Evolutionary conservation across 2,329 filamentous ascomycete genomes (phyloP), one percentile per base, ranked within the genome.

Genomic region (Penicillium sp.): DNA sequence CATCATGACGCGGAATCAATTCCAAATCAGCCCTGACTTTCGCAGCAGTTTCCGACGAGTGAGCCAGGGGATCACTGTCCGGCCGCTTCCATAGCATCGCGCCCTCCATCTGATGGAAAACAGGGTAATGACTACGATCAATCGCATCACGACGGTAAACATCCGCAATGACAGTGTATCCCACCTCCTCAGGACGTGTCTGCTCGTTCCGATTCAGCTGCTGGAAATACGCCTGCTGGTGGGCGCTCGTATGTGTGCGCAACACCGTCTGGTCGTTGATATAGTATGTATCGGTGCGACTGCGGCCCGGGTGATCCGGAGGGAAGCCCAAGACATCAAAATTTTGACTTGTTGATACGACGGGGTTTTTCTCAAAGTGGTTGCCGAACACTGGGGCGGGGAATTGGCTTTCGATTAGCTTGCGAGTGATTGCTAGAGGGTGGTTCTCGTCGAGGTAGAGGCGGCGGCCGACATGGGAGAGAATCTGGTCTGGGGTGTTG

Each of bases 91-190:
- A 99, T 53, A 92, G 88, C 65, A 89, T 84, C 9, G 93, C 93
- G 13, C 92, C 93, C 74, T 99, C 95, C 93, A 98, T 98, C 78
- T 99, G 95, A 77, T 99, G 95, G 75, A 99, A 99, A 57, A 96
- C 86, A 0, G 95, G 95, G 76, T 98, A 98, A 77, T 99, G 95
- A 66, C 89, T 95, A 55, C 90, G 86, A 76, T 99, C 95, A 69
- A 99, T 89, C 55, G 93, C 93, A 83, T 99, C 95, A 63, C 95
- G 85, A 44, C 95, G 86, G 75, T 98, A 99, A 19, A 99, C 95
- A 73, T 99, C 95, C 24, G 93, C 95, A 57, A 89, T 90, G 71
- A 99, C 90, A 33, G 96, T 89, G 72, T 92, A 99, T 3, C 93
- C 95, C 37, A 87, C 83, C 49, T 77, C 64, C 39, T 73, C 68